Evolutionary conservation across 2,329 filamentous ascomycete species (phyloP).

Genomic region (Colletotrichum cordylinicola): DNA sequence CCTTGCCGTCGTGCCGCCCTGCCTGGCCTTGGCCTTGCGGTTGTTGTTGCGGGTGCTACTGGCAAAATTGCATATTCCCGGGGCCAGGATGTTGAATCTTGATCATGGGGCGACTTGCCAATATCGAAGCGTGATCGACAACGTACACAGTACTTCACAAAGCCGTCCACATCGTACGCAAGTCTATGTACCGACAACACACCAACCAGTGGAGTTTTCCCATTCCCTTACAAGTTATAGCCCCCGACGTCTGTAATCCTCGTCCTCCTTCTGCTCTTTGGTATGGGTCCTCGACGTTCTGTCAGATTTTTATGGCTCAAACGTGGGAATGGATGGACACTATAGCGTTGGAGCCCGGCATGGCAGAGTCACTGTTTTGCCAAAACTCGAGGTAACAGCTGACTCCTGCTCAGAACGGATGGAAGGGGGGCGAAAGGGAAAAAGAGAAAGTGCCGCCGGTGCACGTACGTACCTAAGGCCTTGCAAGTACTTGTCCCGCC

Average conservation of each 20-base stretch:
- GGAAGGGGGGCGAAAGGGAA: neutral
- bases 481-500: neutral
- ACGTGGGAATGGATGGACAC: neutral
- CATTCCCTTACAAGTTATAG: neutral
- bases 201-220: neutral
- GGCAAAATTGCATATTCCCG: conserved; percentile 2
- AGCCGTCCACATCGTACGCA: too few relatives aligned
- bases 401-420: neutral
- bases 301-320: neutral
- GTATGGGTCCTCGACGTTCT: neutral
- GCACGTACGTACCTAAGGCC: neutral
- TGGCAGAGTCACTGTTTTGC: neutral
- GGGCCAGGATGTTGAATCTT: neutral
- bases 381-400: neutral
- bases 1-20: neutral
- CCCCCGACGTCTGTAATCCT: neutral
- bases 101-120: neutral
- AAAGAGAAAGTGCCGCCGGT: neutral
- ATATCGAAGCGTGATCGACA: neutral
- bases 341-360: neutral
- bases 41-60: neutral
- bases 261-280: neutral
- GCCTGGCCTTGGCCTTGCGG: neutral
- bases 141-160: neutral
- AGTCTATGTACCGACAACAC: neutral